Evolutionary conservation across 495 filamentous ascomycete genomes (phyloP), one percentile per base, ranked within the genome.

Genomic region (Cercophora newfieldiana): DNA sequence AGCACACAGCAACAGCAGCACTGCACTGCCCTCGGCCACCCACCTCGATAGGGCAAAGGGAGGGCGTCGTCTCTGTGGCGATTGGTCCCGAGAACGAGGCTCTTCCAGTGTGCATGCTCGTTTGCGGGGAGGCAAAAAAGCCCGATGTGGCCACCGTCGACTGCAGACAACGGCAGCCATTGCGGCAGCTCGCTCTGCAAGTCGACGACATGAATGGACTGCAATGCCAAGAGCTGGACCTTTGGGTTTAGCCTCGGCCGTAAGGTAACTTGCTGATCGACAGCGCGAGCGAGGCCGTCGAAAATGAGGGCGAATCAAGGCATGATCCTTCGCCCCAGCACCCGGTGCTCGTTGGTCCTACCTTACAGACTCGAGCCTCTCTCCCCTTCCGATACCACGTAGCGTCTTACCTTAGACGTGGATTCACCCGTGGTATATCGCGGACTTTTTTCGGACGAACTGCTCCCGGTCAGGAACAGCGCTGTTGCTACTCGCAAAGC

Each of bases 131-230:
- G 59, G 59, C 44, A 25, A 57, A 58, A 63, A 44, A 25, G 16
- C 65, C 65, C 58, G 59, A 63, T 58, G 26, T 58, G 65, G 65
- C 63, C 63, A 59, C 37, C 24, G 55, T 25, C 29, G 29, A 58
- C 55, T 3, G 29, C 55, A 25, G 8, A 18, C 14, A 12, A 26
- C 51, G 26, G 51, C 51, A 26, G 22, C 21, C 51, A 16, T 6
- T 55, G 22, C 22, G 51, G 22, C 51, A 55, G 21, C 19, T 53
- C 49, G 30, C 30, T 33, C 30, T 33, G 5, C 12, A 16, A 4
- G 37, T 14, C 18, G 37, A 5, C 30, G 10, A 44, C 3, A 44
- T n/a, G n/a, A 16, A 14, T 44, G 12, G 37, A 44, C 37, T 8
- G 18, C 10, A 14, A 26, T n/a, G 44, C 33, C 33, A 44, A 61